phyloP scores from a whole-genome alignment of 2,329 filamentous ascomycete species.

The Chrysosporium queenslandicum region DNA sequence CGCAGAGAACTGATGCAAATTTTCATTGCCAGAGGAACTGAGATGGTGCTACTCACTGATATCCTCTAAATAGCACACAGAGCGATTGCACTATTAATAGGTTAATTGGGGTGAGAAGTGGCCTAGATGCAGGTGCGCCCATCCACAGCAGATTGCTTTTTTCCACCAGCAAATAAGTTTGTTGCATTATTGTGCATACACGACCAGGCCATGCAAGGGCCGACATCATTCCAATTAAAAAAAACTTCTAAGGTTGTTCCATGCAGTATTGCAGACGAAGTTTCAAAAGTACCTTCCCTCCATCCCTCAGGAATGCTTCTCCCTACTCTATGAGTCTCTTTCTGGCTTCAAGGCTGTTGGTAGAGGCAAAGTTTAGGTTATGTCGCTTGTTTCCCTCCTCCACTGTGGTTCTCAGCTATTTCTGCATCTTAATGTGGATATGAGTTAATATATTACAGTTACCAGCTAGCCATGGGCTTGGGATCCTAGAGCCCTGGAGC shows the following conservation, averaged over 20 bases:
- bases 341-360: not conserved
- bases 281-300: too few relatives aligned
- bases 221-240: not conserved
- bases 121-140: too few relatives aligned
- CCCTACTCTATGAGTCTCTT: not conserved
- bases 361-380: conserved; percentile 7
- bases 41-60: too few relatives aligned
- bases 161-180: too few relatives aligned
- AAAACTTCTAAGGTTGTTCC: not conserved
- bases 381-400: not conserved
- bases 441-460: not conserved
- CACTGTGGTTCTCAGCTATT: not conserved
- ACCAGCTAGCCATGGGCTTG: not conserved
- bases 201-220: not conserved
- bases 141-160: too few relatives aligned
- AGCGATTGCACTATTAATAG: too few relatives aligned
- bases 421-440: not conserved
- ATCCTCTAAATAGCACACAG: too few relatives aligned
- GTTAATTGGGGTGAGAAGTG: too few relatives aligned
- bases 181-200: too few relatives aligned
- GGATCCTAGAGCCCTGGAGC: too few relatives aligned
- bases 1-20: too few relatives aligned
- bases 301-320: not conserved
- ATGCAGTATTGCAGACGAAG: conserved; percentile 2
- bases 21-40: too few relatives aligned